These are phyloP conservation scores for Podaxis sp. DNA, from an alignment of 768 basidiomycete species.

Conservation along the genomic window DNA sequence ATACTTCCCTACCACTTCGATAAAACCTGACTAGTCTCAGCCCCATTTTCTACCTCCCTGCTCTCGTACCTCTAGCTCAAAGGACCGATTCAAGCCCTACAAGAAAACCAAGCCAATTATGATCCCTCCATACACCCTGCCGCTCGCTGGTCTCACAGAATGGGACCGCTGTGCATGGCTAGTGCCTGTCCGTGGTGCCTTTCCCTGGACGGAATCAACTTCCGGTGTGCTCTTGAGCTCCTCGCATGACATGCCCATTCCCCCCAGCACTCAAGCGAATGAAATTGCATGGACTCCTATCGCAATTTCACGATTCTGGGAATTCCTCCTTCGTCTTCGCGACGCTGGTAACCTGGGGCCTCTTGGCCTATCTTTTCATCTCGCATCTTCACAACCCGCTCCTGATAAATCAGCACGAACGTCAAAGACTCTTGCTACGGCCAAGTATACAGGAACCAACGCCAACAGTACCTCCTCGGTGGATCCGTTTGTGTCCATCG, in stretches of 20 bases:
- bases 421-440: not conserved
- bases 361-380: conserved; percentile 6
- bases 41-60: conserved; percentile 1
- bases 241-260: not conserved
- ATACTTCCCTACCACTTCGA: not conserved
- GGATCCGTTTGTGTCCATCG: conserved; percentile 15
- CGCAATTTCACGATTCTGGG: not conserved
- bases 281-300: conserved; percentile 3
- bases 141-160: not conserved
- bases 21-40: not conserved
- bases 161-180: conserved; percentile 7
- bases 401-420: not conserved
- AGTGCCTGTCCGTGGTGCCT: conserved; percentile 1
- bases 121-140: not conserved
- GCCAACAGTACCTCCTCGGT: not conserved
- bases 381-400: not conserved
- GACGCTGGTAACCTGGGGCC: not conserved
- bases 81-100: not conserved
- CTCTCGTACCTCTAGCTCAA: not conserved
- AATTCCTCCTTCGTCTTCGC: conserved; percentile 3
- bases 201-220: conserved; percentile 1
- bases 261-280: not conserved
- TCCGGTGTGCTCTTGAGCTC: not conserved
- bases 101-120: conserved; percentile 4
- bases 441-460: not conserved